These are phyloP conservation scores for Stereocaulon alpinum DNA, from an alignment of 495 filamentous ascomycete species.

Conservation along the genomic window DNA sequence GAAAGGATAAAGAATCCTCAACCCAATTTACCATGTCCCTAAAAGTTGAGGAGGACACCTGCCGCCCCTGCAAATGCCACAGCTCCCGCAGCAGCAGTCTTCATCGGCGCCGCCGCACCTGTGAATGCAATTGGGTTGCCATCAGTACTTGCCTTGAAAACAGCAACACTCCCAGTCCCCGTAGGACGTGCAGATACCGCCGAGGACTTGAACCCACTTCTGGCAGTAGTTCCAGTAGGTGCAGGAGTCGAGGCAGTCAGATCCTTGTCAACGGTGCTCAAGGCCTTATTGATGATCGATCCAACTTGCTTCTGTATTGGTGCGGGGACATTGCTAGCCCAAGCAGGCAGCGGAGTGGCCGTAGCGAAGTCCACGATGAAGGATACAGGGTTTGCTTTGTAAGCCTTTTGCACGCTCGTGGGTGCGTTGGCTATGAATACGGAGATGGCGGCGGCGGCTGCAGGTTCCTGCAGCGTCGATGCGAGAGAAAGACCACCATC, in stretches of 20 bases:
- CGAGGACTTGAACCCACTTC: neutral
- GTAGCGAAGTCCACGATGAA: conserved; percentile 10
- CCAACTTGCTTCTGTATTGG: conserved; percentile 13
- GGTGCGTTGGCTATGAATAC: neutral
- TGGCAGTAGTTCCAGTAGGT: neutral
- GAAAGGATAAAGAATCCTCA: too few relatives aligned
- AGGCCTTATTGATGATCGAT: conserved; percentile 7
- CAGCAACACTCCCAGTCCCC: neutral
- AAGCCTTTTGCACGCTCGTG: conserved; percentile 6
- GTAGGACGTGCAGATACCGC: neutral
- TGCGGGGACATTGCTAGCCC: conserved; percentile 7
- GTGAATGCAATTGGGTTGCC: conserved; percentile 1
- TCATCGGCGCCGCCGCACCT: conserved; percentile 10
- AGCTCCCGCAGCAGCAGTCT: conserved; percentile 2
- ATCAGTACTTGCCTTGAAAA: neutral
- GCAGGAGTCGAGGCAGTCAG: neutral
- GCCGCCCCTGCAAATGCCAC: neutral
- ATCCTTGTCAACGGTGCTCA: conserved; percentile 12
- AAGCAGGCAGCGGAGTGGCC: conserved; percentile 4
- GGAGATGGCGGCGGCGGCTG: neutral
- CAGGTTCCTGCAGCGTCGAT: conserved; percentile 6
- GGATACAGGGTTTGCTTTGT: neutral
- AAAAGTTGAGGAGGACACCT: neutral
- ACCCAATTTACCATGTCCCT: too few relatives aligned
- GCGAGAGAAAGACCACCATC: conserved; percentile 1